Percentiles rank a stretch among this genome's conserved stretches.
Conservation (phyloP, 2,329 filamentous ascomycete genomes). For the Cytospora paraplurivora region DNA sequence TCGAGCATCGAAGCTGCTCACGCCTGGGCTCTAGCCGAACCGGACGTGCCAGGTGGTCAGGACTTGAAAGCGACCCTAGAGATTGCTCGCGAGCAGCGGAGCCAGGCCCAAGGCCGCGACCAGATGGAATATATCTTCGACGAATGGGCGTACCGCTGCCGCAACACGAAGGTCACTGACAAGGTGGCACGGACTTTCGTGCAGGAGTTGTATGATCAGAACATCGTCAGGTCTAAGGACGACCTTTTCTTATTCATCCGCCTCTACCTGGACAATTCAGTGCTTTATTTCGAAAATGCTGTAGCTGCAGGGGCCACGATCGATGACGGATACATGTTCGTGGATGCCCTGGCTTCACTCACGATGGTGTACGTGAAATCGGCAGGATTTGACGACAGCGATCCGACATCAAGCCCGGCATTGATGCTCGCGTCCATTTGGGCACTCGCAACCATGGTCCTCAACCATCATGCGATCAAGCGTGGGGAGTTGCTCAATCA, state of each 20-base stretch:
- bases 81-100: conserved; percentile 44
- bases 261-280: conserved; percentile 76
- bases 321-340: conserved; percentile 58
- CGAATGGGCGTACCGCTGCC: conserved; percentile 86
- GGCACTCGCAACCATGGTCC: conserved; percentile 74
- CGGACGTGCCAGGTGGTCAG: conserved; percentile 63
- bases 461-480: conserved; percentile 83
- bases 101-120: conserved; percentile 52
- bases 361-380: conserved; percentile 75
- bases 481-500: conserved; percentile 82
- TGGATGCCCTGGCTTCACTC: conserved; percentile 83
- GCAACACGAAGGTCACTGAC: conserved; percentile 74
- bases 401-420: conserved; percentile 63
- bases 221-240: conserved; percentile 72
- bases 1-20: conserved; percentile 80
- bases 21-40: conserved; percentile 76
- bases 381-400: conserved; percentile 62
- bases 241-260: conserved; percentile 80
- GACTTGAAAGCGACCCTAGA: conserved; percentile 68
- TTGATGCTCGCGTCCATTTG: conserved; percentile 77
- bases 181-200: conserved; percentile 76
- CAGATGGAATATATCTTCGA: conserved; percentile 95
- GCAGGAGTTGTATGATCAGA: conserved; percentile 75
- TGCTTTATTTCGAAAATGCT: conserved; percentile 75
- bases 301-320: conserved; percentile 62